These are phyloP conservation scores for Aaosphaeria pasadenensis DNA, from an alignment of 2,329 filamentous ascomycete species.

Conservation along the genomic window DNA sequence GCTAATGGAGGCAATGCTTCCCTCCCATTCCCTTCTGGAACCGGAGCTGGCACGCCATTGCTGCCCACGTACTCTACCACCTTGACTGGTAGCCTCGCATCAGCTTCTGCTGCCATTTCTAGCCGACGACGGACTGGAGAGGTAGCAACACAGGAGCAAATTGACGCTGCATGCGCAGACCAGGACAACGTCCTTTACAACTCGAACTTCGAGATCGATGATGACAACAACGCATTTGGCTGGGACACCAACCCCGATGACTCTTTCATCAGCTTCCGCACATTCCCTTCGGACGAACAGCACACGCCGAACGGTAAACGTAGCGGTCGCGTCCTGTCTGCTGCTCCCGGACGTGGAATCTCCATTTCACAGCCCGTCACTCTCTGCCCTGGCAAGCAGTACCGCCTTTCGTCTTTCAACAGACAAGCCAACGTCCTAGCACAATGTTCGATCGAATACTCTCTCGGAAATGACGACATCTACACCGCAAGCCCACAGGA, in stretches of 20 bases:
- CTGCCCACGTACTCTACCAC: slow-evolving; percentile 2
- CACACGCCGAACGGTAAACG: slow-evolving; percentile 3
- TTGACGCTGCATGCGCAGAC: slow-evolving; percentile 22
- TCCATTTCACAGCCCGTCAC: slow-evolving; percentile 22
- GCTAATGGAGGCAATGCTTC: not conserved
- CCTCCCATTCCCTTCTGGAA: slow-evolving; percentile 6
- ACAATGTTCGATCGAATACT: slow-evolving; percentile 16
- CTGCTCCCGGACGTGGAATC: slow-evolving; percentile 14
- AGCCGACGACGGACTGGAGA: slow-evolving; percentile 12
- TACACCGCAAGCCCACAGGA: slow-evolving; percentile 15
- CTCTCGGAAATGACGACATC: slow-evolving; percentile 11
- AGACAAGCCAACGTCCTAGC: slow-evolving; percentile 14
- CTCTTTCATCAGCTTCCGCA: slow-evolving; percentile 14
- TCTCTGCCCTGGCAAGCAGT: slow-evolving; percentile 22
- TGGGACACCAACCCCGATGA: slow-evolving; percentile 19
- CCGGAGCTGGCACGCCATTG: not conserved
- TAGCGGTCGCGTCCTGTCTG: slow-evolving; percentile 19
- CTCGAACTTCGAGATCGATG: slow-evolving; percentile 17
- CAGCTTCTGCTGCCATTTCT: slow-evolving; percentile 1
- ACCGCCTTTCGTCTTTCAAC: slow-evolving; percentile 12
- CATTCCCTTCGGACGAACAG: slow-evolving; percentile 6
- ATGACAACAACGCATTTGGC: slow-evolving; percentile 11
- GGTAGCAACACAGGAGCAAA: slow-evolving; percentile 21
- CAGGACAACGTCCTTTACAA: slow-evolving; percentile 23
- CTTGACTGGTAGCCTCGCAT: not conserved